phyloP scores from a whole-genome alignment of 2,329 filamentous ascomycete genomes.

The Pyrenophora graminea region DNA sequence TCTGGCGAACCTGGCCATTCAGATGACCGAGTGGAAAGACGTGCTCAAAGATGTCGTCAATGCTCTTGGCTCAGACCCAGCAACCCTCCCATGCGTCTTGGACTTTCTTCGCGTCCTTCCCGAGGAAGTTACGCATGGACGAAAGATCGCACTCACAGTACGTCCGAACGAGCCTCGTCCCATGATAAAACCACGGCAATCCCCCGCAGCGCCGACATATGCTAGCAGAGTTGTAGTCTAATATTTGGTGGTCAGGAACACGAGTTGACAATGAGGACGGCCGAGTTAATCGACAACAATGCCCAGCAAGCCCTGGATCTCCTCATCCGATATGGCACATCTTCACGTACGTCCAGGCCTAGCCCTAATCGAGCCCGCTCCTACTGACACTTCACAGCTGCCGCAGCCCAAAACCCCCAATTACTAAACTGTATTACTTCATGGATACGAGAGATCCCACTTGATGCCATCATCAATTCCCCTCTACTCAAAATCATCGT shows the following conservation, averaged over 20 bases:
- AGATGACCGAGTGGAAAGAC: conserved; percentile 95
- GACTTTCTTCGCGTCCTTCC: conserved; percentile 97
- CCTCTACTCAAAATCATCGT: conserved; percentile 82
- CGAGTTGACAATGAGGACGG: conserved; percentile 82
- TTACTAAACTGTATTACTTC: conserved; percentile 95
- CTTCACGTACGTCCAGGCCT: conserved; percentile 70
- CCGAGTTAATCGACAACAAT: conserved; percentile 88
- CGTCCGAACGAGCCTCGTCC: conserved; percentile 64
- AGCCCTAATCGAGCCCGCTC: not conserved
- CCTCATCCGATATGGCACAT: conserved; percentile 87
- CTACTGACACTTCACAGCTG: conserved; percentile 49
- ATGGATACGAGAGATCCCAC: conserved; percentile 91
- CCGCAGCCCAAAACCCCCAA: conserved; percentile 82
- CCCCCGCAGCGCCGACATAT: conserved; percentile 40
- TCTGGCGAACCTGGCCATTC: conserved; percentile 90
- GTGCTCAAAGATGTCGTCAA: conserved; percentile 81
- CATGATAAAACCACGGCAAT: conserved; percentile 46
- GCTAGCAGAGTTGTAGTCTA: conserved; percentile 49
- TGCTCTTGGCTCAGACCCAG: conserved; percentile 74
- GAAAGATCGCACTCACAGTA: conserved; percentile 99
- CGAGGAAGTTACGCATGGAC: conserved; percentile 98
- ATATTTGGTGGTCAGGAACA: conserved; percentile 73
- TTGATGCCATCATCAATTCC: conserved; percentile 80
- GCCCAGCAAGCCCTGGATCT: conserved; percentile 84
- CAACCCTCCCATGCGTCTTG: conserved; percentile 83